phyloP scores from a whole-genome alignment of 192 early-diverging fungal species.

The Coemansia guatemalensis region DNA sequence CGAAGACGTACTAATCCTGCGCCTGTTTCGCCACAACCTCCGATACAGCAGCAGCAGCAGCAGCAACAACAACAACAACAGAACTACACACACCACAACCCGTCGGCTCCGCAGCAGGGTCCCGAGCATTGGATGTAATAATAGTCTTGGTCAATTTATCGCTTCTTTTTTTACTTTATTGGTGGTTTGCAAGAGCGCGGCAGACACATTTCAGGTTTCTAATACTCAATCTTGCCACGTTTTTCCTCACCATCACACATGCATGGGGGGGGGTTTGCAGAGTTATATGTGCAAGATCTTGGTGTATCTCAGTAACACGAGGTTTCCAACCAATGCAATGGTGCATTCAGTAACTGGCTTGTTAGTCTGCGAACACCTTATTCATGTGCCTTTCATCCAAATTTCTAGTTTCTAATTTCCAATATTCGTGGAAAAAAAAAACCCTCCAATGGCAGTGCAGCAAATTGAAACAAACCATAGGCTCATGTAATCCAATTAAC shows the following conservation, averaged over 20 bases:
- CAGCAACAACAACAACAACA: background rate
- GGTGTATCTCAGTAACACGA: background rate
- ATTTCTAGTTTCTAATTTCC: no score
- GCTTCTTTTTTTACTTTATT: conserved; percentile 4
- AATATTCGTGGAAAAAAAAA: no score
- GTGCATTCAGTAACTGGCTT: background rate
- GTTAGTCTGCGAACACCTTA: no score
- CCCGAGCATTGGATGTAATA: background rate
- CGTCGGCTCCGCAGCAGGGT: background rate
- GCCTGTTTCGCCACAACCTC: conserved; percentile 31
- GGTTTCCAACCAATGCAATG: background rate
- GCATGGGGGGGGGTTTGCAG: background rate
- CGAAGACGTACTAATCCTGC: conserved; percentile 49
- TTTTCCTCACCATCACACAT: background rate
- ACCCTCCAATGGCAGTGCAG: background rate
- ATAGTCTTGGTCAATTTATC: background rate
- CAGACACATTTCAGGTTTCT: background rate
- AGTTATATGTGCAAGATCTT: background rate
- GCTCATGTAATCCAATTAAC: background rate
- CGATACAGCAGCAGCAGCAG: conserved; percentile 7
- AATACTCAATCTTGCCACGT: conserved; percentile 9
- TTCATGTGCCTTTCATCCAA: no score
- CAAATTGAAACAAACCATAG: background rate
- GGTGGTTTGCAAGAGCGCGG: background rate
- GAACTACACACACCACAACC: background rate